Conservation (phyloP, 163 green algal genomes). For the Volvox carteri region DNA sequence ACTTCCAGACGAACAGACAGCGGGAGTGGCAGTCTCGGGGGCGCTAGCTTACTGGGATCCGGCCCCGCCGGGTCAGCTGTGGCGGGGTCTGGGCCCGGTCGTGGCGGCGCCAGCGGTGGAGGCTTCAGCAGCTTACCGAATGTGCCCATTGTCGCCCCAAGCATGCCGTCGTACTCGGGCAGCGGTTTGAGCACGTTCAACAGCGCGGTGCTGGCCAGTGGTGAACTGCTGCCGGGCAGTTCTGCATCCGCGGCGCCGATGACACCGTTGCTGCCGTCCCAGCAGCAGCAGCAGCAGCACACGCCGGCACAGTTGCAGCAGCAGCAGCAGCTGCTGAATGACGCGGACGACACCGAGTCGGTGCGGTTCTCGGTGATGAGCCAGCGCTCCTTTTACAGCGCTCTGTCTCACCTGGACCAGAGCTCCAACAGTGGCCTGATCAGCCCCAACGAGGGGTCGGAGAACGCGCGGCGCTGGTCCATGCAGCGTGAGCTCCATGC, state of each 20-base stretch:
- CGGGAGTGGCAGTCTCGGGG: background rate
- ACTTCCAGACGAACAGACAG: background rate
- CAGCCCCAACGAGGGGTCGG: slow-evolving; percentile 38
- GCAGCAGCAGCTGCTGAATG: background rate
- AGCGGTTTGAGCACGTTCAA: background rate
- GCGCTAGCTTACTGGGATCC: background rate
- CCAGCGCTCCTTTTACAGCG: slow-evolving; percentile 50
- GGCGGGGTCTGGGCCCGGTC: background rate
- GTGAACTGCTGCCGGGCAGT: background rate
- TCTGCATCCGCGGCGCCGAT: background rate
- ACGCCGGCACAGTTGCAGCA: background rate
- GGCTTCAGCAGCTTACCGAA: background rate
- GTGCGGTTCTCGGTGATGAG: slow-evolving; percentile 46
- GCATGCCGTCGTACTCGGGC: background rate
- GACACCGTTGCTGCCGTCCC: background rate
- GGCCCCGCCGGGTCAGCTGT: background rate
- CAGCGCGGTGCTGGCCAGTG: background rate
- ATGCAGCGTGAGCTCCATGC: slow-evolving; percentile 43
- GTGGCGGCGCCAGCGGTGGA: background rate
- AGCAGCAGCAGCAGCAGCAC: background rate
- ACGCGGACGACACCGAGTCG: slow-evolving; percentile 43
- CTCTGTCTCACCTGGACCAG: slow-evolving; percentile 22
- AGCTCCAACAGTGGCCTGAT: slow-evolving; percentile 25
- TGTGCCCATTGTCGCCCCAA: background rate
- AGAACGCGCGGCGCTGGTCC: slow-evolving; percentile 27